phyloP scores from a whole-genome alignment of 2,329 filamentous ascomycete genomes.

The Alternaria hordeiaustralica region DNA sequence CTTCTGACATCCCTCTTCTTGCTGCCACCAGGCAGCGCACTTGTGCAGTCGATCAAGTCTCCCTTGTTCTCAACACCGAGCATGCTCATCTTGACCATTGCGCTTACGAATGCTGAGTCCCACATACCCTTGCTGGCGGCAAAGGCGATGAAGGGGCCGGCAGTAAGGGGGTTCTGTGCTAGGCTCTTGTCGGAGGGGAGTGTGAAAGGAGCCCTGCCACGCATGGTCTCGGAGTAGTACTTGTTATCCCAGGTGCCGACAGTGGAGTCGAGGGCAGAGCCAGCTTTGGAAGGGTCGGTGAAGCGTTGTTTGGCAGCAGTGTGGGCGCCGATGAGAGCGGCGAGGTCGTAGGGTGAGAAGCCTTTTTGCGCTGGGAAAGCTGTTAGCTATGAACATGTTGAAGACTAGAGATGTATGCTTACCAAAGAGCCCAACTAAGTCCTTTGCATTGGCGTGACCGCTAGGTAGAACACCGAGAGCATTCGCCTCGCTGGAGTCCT shows the following conservation, averaged over 20 bases:
- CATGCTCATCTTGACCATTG: slow-evolving; percentile 48
- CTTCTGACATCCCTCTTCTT: slow-evolving; percentile 40
- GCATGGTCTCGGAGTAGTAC: slow-evolving; percentile 44
- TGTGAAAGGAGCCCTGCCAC: slow-evolving; percentile 37
- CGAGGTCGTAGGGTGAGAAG: slow-evolving; percentile 46
- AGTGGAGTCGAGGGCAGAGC: slow-evolving; percentile 43
- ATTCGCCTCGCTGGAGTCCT: slow-evolving; percentile 34
- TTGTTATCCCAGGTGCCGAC: slow-evolving; percentile 47
- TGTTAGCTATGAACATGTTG: not conserved
- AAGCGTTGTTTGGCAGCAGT: slow-evolving; percentile 40
- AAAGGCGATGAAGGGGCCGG: slow-evolving; percentile 30
- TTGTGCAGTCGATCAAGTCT: slow-evolving; percentile 42
- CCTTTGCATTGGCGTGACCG: slow-evolving; percentile 15
- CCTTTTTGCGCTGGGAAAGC: slow-evolving; percentile 37
- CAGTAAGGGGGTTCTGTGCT: slow-evolving; percentile 28
- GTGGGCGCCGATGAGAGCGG: slow-evolving; percentile 49
- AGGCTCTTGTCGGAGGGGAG: slow-evolving; percentile 39
- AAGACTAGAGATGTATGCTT: not conserved
- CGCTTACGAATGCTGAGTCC: slow-evolving; percentile 42
- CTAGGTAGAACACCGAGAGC: slow-evolving; percentile 33
- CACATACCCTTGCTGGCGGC: slow-evolving; percentile 36
- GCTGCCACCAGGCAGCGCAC: slow-evolving; percentile 39
- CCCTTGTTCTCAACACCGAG: slow-evolving; percentile 32
- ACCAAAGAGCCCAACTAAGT: slow-evolving; percentile 42
- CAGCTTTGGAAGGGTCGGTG: slow-evolving; percentile 30